Conservation (phyloP, 768 basidiomycete species). For the Calocera cornea region DNA sequence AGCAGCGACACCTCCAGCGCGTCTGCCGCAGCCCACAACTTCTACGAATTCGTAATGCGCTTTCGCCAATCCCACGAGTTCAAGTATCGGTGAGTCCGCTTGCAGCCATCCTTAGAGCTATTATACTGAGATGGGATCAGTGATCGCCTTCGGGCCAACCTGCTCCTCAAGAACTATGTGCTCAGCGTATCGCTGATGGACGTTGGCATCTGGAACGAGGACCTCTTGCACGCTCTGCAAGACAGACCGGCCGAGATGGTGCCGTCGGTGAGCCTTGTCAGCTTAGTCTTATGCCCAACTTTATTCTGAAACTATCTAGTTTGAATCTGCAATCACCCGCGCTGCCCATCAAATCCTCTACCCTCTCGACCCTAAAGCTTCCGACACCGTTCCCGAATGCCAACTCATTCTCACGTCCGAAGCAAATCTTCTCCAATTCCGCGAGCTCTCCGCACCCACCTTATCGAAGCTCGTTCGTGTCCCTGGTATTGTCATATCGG, state of each 20-base stretch:
- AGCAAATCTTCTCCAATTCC: constrained; percentile 84
- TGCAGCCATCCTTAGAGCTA: constrained; percentile 5
- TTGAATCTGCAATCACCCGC: constrained; percentile 80
- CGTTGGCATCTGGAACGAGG: constrained; percentile 77
- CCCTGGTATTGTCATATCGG: constrained; percentile 96
- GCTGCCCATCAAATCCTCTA: constrained; percentile 73
- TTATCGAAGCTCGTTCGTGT: constrained; percentile 94
- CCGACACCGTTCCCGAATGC: constrained; percentile 46
- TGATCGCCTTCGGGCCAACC: constrained; percentile 78
- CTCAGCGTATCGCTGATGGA: constrained; percentile 78
- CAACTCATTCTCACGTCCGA: constrained; percentile 85
- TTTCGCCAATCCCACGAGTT: constrained; percentile 86
- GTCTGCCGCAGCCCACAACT: constrained; percentile 21
- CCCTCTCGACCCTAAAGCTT: constrained; percentile 38
- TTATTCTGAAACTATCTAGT: constrained; percentile 33
- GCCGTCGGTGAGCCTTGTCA: constrained; percentile 49
- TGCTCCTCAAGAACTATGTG: constrained; percentile 74
- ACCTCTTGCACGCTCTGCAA: constrained; percentile 81
- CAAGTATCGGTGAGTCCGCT: constrained; percentile 61
- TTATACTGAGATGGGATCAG: constrained; percentile 25
- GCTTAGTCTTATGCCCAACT: too few species aligned
- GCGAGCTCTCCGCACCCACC: constrained; percentile 72
- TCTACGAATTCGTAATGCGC: constrained; percentile 62
- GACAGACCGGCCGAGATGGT: constrained; percentile 79
- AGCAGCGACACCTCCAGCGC: constrained; percentile 66